These are phyloP conservation scores for Hypocreales sp. DNA, from an alignment of 2,329 filamentous ascomycete species.

Conservation along the genomic window DNA sequence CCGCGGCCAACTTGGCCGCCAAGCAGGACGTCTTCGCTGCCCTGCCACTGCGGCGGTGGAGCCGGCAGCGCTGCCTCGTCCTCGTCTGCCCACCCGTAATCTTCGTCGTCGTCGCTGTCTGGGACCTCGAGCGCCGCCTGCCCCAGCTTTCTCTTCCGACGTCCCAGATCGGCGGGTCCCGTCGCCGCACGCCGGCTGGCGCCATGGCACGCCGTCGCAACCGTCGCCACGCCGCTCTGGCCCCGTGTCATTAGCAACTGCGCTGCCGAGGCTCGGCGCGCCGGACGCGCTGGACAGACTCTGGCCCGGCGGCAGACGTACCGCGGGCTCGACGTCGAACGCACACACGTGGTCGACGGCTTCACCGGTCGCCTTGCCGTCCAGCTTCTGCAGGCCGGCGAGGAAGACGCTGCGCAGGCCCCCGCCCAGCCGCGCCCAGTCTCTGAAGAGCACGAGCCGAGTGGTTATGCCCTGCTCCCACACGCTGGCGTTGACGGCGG, in stretches of 20 bases:
- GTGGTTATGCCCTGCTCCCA: conserved; percentile 71
- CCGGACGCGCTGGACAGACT: conserved; percentile 2
- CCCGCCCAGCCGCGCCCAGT: conserved; percentile 44
- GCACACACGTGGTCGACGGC: conserved; percentile 28
- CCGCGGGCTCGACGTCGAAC: conserved; percentile 31
- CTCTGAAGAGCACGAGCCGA: conserved; percentile 63
- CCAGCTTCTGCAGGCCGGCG: conserved; percentile 49
- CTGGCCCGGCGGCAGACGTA: too few species aligned
- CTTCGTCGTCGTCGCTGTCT: conserved; percentile 51
- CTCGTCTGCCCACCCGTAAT: conserved; percentile 57
- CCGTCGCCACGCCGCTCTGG: conserved; percentile 30
- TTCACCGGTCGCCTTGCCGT: conserved; percentile 30
- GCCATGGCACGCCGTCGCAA: too few species aligned
- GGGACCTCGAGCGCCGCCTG: conserved; percentile 44
- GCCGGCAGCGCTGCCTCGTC: conserved; percentile 45
- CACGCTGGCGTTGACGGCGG: conserved; percentile 56
- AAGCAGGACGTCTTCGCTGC: conserved; percentile 47
- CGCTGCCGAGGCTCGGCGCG: conserved; percentile 4
- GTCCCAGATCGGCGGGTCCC: conserved; percentile 19
- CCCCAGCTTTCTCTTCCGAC: conserved; percentile 46
- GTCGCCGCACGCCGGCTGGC: too few species aligned
- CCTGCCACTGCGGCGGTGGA: conserved; percentile 52
- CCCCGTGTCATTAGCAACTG: conserved; percentile 9
- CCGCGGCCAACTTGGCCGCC: conserved; percentile 22
- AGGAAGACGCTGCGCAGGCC: conserved; percentile 36